Evolutionary conservation across 208 protist genomes (phyloP).

Genomic region (Angomonas desouzai): DNA sequence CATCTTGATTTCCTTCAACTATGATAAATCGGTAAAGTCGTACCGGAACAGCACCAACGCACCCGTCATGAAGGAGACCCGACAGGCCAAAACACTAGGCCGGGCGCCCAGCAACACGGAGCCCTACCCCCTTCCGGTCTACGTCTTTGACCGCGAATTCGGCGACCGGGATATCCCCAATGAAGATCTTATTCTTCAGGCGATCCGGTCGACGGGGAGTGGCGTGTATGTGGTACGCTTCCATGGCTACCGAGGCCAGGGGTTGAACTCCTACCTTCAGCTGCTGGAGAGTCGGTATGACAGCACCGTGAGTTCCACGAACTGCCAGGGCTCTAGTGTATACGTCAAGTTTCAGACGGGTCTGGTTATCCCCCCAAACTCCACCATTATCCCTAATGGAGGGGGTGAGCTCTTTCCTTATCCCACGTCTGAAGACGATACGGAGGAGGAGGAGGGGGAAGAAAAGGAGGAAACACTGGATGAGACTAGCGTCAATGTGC

Average conservation of each 20-base stretch:
- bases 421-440: conserved; percentile 1
- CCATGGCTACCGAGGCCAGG: not conserved
- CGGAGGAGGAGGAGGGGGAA: conserved; percentile 13
- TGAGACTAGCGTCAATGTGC: too few relatives aligned
- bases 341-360: conserved; percentile 31
- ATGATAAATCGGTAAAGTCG: too few relatives aligned
- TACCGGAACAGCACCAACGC: not conserved
- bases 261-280: conserved; percentile 30
- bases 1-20: too few relatives aligned
- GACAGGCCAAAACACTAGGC: not conserved
- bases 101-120: not conserved
- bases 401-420: conserved; percentile 1
- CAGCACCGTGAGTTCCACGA: conserved; percentile 17
- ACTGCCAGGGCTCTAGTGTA: conserved; percentile 45
- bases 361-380: not conserved
- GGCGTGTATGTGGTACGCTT: conserved; percentile 1
- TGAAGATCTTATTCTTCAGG: not conserved
- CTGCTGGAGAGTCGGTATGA: conserved; percentile 45
- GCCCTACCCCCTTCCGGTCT: not conserved
- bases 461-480: too few relatives aligned
- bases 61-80: not conserved
- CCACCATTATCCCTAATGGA: not conserved
- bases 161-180: not conserved
- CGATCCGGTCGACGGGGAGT: not conserved
- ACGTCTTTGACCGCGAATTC: not conserved